Evolutionary conservation across 306 rosid genomes (phyloP).

Genomic region (Potentilla sterilis): DNA sequence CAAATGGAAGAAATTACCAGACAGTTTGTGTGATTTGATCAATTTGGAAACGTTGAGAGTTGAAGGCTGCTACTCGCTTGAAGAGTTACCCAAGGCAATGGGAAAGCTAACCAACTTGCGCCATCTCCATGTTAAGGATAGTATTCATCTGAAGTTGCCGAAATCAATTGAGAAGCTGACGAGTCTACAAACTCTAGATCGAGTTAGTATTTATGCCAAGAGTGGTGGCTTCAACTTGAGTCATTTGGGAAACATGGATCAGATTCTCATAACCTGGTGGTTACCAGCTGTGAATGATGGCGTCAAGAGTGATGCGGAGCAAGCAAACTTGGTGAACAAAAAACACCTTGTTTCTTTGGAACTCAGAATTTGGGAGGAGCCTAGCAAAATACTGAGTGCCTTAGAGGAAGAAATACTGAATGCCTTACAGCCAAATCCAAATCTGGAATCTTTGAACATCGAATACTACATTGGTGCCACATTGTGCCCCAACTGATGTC

Average conservation of each 20-base stretch:
- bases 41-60: slow-evolving; percentile 4
- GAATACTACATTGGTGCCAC: neutral
- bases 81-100: neutral
- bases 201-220: rapidly evolving
- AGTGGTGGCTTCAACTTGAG: neutral
- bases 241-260: neutral
- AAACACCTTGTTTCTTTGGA: neutral
- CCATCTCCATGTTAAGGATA: neutral
- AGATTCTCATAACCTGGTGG: rapidly evolving
- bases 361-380: too few species aligned
- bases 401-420: neutral
- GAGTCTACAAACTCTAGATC: neutral
- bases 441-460: neutral
- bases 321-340: neutral
- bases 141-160: neutral
- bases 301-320: too few species aligned
- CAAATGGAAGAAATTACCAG: neutral
- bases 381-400: too few species aligned
- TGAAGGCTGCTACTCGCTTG: neutral
- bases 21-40: neutral
- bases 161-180: neutral
- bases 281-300: neutral
- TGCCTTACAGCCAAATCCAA: neutral
- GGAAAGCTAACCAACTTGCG: neutral
- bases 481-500: neutral